Base-by-base conservation (phyloP, 352 stramenopile species). In the Peronospora farinosa region DNA sequence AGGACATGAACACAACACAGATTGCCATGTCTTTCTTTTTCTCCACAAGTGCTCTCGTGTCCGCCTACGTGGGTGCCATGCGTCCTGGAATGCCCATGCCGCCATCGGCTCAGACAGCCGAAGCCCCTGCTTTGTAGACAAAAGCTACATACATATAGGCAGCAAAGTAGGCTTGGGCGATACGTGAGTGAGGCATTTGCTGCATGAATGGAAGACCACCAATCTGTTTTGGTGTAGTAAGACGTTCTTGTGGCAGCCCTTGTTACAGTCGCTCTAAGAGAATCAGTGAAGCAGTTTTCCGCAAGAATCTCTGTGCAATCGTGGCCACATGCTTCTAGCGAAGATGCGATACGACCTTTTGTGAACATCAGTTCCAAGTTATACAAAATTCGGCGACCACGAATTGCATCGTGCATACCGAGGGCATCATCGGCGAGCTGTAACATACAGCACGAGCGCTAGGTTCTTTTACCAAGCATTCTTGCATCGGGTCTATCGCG, bases 1-100 rank as follows among this genome's bases (percentile, higher is more conserved):
- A 69, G 30, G 66, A 86, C 21, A 70, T 64, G 64, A 79, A 88
- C 54, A 63, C 77, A 54, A 74, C 69, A 41, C 67, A 84, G 53
- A 60, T 86, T 32, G 77, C 72, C 57, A 83, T 84, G 68, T 78
- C 76, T 41, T 86, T 90, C 65, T 88, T 86, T 66, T 84, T 83
- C 57, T 69, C 78, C 43, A 72, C 69, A 13, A 86, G 71, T 45
- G 70, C 78, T 25, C 72, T 90, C 43, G 75, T 86, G 32, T 72
- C 74, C 33, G 60, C 63, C 44, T 84, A 86, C 69, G 71, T 73
- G 66, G 68, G 64, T 17, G 40, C 41, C 33, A 65, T 77, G 55
- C 57, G 48, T 48, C 54, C 66, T 8, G 55, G 60, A 3, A 59
- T 72, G 33, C 48, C 63, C 41, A 60, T 69, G 36, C 30, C 51